phyloP scores from a whole-genome alignment of 2,329 filamentous ascomycete genomes.

The Fusarium sp. region DNA sequence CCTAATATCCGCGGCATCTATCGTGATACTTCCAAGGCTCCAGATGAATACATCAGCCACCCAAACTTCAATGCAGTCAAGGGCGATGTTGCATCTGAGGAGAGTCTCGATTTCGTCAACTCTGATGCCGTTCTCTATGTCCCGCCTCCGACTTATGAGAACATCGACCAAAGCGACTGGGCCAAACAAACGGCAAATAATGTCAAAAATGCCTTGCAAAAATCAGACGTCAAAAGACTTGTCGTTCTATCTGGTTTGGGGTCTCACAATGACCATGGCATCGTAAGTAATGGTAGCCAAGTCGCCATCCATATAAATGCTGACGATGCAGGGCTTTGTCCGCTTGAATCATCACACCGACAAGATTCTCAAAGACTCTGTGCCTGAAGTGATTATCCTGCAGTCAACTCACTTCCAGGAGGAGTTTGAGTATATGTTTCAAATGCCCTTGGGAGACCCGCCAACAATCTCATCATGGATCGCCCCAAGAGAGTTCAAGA shows the following conservation, averaged over 20 bases:
- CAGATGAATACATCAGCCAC: slow-evolving; percentile 43
- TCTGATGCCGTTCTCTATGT: slow-evolving; percentile 50
- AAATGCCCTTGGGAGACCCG: slow-evolving; percentile 32
- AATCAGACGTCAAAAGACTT: slow-evolving; percentile 25
- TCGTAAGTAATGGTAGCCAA: slow-evolving; percentile 32
- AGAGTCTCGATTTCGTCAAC: slow-evolving; percentile 41
- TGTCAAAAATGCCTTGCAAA: slow-evolving; percentile 38
- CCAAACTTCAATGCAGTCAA: slow-evolving; percentile 43
- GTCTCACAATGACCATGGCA: slow-evolving; percentile 45
- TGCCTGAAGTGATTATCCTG: slow-evolving; percentile 34
- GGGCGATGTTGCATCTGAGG: slow-evolving; percentile 45
- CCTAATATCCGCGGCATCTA: slow-evolving; percentile 46
- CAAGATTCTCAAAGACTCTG: slow-evolving; percentile 18
- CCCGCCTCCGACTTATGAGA: slow-evolving; percentile 47
- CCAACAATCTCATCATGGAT: slow-evolving; percentile 42
- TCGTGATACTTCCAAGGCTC: slow-evolving; percentile 45
- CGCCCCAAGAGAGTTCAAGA: slow-evolving; percentile 40
- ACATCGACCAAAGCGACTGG: slow-evolving; percentile 37
- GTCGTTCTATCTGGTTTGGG: slow-evolving; percentile 46
- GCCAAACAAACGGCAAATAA: slow-evolving; percentile 41
- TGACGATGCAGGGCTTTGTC: slow-evolving; percentile 41
- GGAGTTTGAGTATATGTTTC: slow-evolving; percentile 31
- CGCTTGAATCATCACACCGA: slow-evolving; percentile 38
- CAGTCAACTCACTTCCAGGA: slow-evolving; percentile 39
- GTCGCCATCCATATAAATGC: fast-evolving